Base-by-base conservation (phyloP, 768 basidiomycete species). In the Phallus indusiatus region DNA sequence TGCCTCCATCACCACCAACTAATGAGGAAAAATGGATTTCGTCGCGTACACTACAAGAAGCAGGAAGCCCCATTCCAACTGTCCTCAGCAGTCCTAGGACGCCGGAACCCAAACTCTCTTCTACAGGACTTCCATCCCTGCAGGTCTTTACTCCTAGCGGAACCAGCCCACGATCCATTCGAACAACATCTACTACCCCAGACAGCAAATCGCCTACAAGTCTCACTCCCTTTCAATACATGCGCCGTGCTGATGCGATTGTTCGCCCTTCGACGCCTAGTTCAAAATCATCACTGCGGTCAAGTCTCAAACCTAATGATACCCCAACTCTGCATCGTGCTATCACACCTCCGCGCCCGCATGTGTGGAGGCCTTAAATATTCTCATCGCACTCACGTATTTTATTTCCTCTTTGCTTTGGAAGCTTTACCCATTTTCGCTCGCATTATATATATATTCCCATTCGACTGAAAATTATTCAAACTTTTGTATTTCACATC, bases 11-110 rank as follows among this genome's bases (percentile, higher is more conserved):
- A 48, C 83, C 81, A 11, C 80, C 79, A 18, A 77, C 72, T 48
- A 71, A 75, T 47, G 85, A 86, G 61, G 86, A 90, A 66, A 86
- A 81, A 63, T 93, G 90, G 90, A 91, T 93, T 58, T 91, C 82
- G 64, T 86, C 90, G 21, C 73, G 84, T 1, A 86, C 84, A 3
- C 73, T 93, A 12, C 71, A 85, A 24, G 84, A 87, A 65, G 75
- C 79, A 12, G 80, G 81, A 60, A 36, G 66, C 63, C 65, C 71
- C 61, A 0, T 71, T 62, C 12, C 64, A 66, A 37, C 53, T 58
- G 51, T 67, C 72, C 2, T 75, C 75, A 33, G 69, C 65, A 28
- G 71, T 75, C 17, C 84, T 84, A 53, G 74, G 72, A 56, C 90
- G 87, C 11, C 90, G 88, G 11, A 89, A 90, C 70, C 86, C 85